A percentile compares a stretch with the other conserved stretches of the same genome.
Conservation (phyloP, 345 rosid species). For the Balakata baccata region DNA sequence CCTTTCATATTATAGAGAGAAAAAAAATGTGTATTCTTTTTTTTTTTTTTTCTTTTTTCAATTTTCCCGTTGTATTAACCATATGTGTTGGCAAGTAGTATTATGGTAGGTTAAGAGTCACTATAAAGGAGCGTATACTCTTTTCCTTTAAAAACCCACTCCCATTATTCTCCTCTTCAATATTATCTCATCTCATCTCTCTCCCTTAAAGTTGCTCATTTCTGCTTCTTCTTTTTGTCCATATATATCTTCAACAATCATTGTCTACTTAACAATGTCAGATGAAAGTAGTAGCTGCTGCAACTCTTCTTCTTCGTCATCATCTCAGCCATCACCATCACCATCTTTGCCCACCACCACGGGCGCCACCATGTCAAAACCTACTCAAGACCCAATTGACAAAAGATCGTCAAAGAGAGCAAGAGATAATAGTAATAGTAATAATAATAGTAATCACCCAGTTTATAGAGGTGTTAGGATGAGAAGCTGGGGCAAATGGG, state of each 20-base stretch:
- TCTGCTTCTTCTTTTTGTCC: neutral
- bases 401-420: neutral
- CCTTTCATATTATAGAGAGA: no score
- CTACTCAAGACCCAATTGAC: no score
- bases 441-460: slow-evolving; percentile 2
- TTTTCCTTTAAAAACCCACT: neutral
- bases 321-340: no score
- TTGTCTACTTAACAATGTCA: neutral
- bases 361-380: neutral
- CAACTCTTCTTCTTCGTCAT: neutral
- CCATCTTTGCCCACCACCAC: no score
- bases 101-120: slow-evolving; percentile 25
- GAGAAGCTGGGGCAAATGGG: slow-evolving; percentile 34
- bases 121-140: slow-evolving; percentile 24
- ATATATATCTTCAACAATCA: neutral
- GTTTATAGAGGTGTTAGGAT: slow-evolving; percentile 26
- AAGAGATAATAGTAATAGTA: neutral
- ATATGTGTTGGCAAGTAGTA: neutral
- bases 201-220: neutral
- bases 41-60: no score
- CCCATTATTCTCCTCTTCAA: neutral
- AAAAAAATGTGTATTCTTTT: no score
- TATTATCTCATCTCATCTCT: neutral
- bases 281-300: slow-evolving; percentile 5
- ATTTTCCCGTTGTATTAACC: neutral